These are phyloP conservation scores for Alternaria brassicae DNA, from an alignment of 2,329 filamentous ascomycete genomes.

Conservation along the genomic window DNA sequence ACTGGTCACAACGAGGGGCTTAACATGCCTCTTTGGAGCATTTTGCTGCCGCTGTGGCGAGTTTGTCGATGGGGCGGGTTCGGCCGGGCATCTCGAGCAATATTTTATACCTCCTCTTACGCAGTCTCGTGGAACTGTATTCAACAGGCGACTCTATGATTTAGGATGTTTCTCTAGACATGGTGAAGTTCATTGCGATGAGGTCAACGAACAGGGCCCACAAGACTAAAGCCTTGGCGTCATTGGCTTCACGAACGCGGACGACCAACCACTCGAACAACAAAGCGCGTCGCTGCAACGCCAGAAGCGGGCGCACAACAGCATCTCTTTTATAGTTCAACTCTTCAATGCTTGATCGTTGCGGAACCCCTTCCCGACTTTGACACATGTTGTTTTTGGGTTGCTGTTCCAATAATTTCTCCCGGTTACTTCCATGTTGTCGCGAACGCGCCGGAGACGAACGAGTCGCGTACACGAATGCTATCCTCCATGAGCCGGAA, in stretches of 20 bases:
- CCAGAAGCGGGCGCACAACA: slow-evolving; percentile 13
- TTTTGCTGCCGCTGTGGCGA: slow-evolving; percentile 69
- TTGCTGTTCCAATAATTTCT: slow-evolving; percentile 7
- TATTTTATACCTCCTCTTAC: not conserved
- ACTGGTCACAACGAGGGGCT: slow-evolving; percentile 7
- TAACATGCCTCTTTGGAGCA: slow-evolving; percentile 68
- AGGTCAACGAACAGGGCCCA: slow-evolving; percentile 16
- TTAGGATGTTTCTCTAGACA: not conserved
- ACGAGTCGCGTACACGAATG: slow-evolving; percentile 52
- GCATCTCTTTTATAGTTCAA: slow-evolving; percentile 18
- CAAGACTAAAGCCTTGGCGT: slow-evolving; percentile 27
- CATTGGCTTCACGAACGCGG: slow-evolving; percentile 17
- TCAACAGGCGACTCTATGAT: not conserved
- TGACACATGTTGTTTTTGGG: slow-evolving; percentile 10
- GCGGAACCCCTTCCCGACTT: slow-evolving; percentile 10
- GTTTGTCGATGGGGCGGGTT: slow-evolving; percentile 71
- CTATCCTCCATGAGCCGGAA: slow-evolving; percentile 49
- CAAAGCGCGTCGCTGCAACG: slow-evolving; percentile 37
- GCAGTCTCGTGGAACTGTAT: not conserved
- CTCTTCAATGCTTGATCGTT: slow-evolving; percentile 37
- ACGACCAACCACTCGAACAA: slow-evolving; percentile 34
- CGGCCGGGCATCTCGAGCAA: slow-evolving; percentile 43
- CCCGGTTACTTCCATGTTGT: slow-evolving; percentile 46
- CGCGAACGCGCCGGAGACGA: slow-evolving; percentile 49
- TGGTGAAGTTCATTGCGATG: slow-evolving; percentile 9